Base-by-base conservation (phyloP, 495 filamentous ascomycete species). In the Penicillium diatomitis region DNA sequence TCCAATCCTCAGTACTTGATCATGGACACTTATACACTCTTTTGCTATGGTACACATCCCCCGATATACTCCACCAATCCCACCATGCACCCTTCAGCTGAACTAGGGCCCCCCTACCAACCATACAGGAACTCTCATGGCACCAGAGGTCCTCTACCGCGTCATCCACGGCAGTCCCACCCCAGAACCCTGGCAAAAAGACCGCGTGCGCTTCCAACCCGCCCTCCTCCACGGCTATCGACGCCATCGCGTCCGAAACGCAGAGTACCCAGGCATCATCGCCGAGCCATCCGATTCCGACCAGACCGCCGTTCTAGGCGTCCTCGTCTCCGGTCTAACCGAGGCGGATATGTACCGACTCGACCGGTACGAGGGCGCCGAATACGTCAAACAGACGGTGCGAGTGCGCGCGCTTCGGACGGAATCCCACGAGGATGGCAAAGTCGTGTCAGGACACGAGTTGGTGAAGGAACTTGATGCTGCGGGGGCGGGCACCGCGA, bases 191-290 rank as follows among this genome's bases (percentile, higher is more conserved):
- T 74, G 68, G 67, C 73, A 70, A 60, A 76, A 70, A 38, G 64
- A 71, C 27, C 69, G 77, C 10, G 73, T 92, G 49, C 74, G 58
- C 4, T 81, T 88, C 66, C 70, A 75, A 4, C 87, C 88, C 0
- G 91, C 92, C 11, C 67, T 95, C 36, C 77, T 98, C 6, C 81
- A 80, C 51, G 74, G 77, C 6, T 85, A 82, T 66, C 76, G 75
- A 44, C 84, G 90, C 7, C 85, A 85, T 65, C 76, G 79, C 30
- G 86, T 89, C 29, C 66, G 56, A 2, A 37, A 64, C 31, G 83
- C 77, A 40, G 88, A 94, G 66, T 98, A 95, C 60, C 92, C 92
- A 0, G 91, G 83, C n/a, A 86, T 98, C 32, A 67, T 83, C 2
- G 64, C 77, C 0, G 71, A 48, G 11, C 28, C 44, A 27, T 28